Conservation (phyloP, 2,329 filamentous ascomycete species). For the Calonectria crousiana region DNA sequence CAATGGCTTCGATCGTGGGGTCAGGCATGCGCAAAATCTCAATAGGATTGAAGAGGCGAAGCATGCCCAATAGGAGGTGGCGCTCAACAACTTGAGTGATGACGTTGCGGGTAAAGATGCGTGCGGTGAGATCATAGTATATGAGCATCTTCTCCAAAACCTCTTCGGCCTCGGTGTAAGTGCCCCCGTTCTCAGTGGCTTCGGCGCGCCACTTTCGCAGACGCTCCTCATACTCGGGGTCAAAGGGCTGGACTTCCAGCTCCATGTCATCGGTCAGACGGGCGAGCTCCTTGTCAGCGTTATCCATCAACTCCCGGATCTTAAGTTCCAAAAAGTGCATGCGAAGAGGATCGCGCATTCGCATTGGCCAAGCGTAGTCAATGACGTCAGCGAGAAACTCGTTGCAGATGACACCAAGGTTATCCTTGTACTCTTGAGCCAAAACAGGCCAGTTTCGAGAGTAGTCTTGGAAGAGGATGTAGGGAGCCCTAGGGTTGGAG, state of each 20-base stretch:
- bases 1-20: conserved; percentile 61
- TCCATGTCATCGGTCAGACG: conserved; percentile 63
- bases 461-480: conserved; percentile 67
- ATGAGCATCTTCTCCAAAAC: conserved; percentile 69
- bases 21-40: conserved; percentile 62
- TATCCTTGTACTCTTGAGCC: conserved; percentile 66
- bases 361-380: conserved; percentile 62
- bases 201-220: conserved; percentile 60
- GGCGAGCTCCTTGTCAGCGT: conserved; percentile 60
- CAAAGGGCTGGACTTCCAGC: conserved; percentile 65
- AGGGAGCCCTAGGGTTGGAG: conserved; percentile 64
- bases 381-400: conserved; percentile 66
- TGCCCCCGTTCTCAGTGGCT: conserved; percentile 56
- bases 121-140: conserved; percentile 65
- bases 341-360: conserved; percentile 64
- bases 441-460: conserved; percentile 65
- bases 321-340: conserved; percentile 62
- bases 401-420: conserved; percentile 65
- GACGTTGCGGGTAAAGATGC: conserved; percentile 65
- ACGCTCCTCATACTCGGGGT: conserved; percentile 65
- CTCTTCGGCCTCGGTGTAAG: conserved; percentile 64
- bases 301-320: conserved; percentile 60
- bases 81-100: conserved; percentile 66
- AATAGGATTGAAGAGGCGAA: conserved; percentile 65
- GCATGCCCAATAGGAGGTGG: conserved; percentile 64